Percentiles rank a stretch among this genome's conserved stretches.
phyloP scores from a whole-genome alignment of 345 rosid species.

The Gossypium ekmanianum region DNA sequence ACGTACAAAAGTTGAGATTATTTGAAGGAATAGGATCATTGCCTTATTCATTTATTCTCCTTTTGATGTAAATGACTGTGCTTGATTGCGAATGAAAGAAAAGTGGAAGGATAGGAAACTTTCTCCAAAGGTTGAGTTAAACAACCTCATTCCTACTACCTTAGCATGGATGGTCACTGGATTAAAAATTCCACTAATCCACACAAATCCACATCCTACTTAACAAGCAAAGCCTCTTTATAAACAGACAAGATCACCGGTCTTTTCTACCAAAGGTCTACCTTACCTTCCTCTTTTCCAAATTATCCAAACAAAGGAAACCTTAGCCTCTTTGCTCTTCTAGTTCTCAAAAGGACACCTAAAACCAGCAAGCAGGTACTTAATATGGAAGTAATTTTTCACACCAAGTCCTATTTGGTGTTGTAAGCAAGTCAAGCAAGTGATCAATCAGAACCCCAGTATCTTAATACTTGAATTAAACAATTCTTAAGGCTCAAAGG shows the following conservation, averaged over 20 bases:
- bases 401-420: slow-evolving; percentile 3
- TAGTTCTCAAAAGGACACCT: not conserved
- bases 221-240: not conserved
- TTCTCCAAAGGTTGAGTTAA: not conserved
- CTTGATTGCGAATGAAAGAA: not conserved
- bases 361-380: not conserved
- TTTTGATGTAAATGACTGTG: not conserved
- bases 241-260: not conserved
- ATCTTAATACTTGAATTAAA: not conserved
- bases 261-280: not conserved
- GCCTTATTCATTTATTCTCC: not conserved
- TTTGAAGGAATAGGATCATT: not conserved
- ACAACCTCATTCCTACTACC: not conserved
- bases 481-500: not conserved
- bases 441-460: too few species aligned
- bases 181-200: not conserved
- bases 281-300: not conserved
- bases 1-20: not conserved
- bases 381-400: not conserved
- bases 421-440: not conserved
- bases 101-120: not conserved
- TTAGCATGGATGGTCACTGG: not conserved
- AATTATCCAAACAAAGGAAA: not conserved
- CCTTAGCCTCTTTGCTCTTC: not conserved
- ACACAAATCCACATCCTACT: not conserved